Percentiles rank a stretch among this genome's conserved stretches.
Evolutionary conservation across 2,329 filamentous ascomycete species (phyloP).

Genomic region (Epichloe coenophiala): DNA sequence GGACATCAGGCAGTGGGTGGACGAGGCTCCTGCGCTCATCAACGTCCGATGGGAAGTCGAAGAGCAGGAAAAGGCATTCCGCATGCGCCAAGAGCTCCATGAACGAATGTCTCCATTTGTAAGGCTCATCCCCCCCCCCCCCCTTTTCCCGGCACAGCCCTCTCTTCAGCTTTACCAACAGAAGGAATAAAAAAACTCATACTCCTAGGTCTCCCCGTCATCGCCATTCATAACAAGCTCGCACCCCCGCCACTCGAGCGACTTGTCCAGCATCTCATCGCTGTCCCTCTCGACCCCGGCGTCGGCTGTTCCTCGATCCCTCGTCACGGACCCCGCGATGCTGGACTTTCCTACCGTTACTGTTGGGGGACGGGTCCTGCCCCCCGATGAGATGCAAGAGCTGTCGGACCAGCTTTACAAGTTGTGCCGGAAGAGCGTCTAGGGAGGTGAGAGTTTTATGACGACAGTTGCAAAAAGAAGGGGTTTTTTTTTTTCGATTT

Average conservation of each 20-base stretch:
- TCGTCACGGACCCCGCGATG: not conserved
- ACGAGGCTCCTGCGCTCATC: slow-evolving; percentile 41
- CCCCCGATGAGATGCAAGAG: not conserved
- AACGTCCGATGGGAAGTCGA: slow-evolving; percentile 47
- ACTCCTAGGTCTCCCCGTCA: not conserved
- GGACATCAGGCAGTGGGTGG: slow-evolving; percentile 36
- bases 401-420: slow-evolving; percentile 3
- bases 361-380: not conserved
- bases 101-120: slow-evolving; percentile 26
- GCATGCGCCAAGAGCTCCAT: slow-evolving; percentile 29
- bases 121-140: not conserved
- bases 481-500: not conserved
- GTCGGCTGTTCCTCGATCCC: not conserved
- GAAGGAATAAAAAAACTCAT: not conserved
- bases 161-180: not conserved
- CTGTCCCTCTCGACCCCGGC: not conserved
- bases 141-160: not conserved
- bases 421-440: not conserved
- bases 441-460: not conserved
- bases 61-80: slow-evolving; percentile 33
- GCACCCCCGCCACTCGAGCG: not conserved
- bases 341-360: not conserved
- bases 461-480: not conserved
- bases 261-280: slow-evolving; percentile 2
- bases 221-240: not conserved